These are phyloP conservation scores for Trapa incisa DNA, from an alignment of 345 rosid species.

Conservation along the genomic window DNA sequence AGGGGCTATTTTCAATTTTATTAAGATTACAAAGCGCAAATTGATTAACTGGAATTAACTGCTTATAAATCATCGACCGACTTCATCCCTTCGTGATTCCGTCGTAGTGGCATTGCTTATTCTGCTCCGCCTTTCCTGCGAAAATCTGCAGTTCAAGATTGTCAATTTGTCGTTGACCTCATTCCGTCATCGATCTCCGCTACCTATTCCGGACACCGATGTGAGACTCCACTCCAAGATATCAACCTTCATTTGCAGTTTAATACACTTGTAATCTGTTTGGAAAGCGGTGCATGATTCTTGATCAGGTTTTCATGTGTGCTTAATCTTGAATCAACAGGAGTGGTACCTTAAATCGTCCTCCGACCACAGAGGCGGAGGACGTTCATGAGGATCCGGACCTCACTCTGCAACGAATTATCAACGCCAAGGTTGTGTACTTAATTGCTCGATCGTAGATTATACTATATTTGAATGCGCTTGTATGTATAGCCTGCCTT, in stretches of 20 bases:
- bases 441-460: not conserved
- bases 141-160: not conserved
- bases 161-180: not conserved
- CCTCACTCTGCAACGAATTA: constrained; percentile 26
- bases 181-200: not conserved
- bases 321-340: constrained; percentile 9
- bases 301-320: not conserved
- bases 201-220: not conserved
- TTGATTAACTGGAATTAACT: too few relatives aligned
- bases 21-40: not conserved
- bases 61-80: not conserved
- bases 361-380: constrained; percentile 32
- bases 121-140: not conserved
- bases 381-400: constrained; percentile 18
- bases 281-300: not conserved
- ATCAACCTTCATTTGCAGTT: not conserved
- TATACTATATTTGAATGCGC: not conserved
- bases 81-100: not conserved
- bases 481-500: not conserved
- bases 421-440: constrained; percentile 26
- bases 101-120: not conserved
- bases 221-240: not conserved
- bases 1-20: not conserved
- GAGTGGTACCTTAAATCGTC: constrained; percentile 40
- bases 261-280: not conserved